Evolutionary conservation across 805 yeast genomes (phyloP), one percentile per base, ranked within the genome.

Genomic region (Candida vaughaniae): DNA sequence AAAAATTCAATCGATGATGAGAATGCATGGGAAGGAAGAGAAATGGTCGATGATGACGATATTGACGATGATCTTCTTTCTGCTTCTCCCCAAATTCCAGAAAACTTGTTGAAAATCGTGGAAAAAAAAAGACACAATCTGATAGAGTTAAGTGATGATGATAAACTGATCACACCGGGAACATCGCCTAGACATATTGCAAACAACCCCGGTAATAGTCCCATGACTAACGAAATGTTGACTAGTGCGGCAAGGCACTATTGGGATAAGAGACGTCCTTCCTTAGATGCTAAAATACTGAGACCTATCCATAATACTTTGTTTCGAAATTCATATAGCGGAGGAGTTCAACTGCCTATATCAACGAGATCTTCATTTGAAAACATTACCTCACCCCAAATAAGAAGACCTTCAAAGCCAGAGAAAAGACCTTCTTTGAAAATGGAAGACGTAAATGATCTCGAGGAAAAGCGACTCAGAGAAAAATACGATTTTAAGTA

Each of bases 61-160:
- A 46, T 64, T 36, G 72, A 68, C 47, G 69, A 72, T 31, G 73
- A 69, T 22, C 42, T 64, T 16, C 55, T 79, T 16, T 74, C 82
- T 1, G 79, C 78, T 4, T 80, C 86, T 1, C 88, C 88, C 1
- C 85, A 82, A 47, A 80, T 82, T 3, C 88, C 88, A 0, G 75
- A 75, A 22, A 77, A 77, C 30, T 62, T 81, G 12, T 56, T 81
- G 26, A 67, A 73, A 48, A 56, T 75, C 48, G 85, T 71, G 40
- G 86, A 73, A 63, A 62, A 39, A 64, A 69, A 43, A 38, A 38
- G 42, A 18, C 39, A 30, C 15, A 36, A 27, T 33, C 39, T 20
- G 38, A 14, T 37, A 33, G 47, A 43, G 12, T 33, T 58, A 46
- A 55, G 58, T 45, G 59, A 59, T 50, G 49, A 56, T 48, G 52